Conservation (phyloP, 345 rosid species). For the Eucalyptus dawsonii region DNA sequence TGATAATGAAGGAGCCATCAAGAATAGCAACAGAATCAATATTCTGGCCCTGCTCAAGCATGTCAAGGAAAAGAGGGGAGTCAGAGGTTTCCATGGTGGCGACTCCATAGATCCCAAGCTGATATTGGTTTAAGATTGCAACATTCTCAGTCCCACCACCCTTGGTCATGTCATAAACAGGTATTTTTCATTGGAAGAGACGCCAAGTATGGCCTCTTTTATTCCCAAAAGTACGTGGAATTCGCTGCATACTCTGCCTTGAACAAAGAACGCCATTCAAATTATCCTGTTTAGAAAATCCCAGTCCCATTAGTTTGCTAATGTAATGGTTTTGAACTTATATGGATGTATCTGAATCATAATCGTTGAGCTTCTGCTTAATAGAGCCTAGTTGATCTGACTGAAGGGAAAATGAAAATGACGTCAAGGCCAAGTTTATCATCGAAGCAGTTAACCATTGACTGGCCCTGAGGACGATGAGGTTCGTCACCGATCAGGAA, state of each 20-base stretch:
- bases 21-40: constrained; percentile 62
- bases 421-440: constrained; percentile 75
- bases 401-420: constrained; percentile 75
- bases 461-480: constrained; percentile 92
- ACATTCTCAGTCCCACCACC: constrained; percentile 29
- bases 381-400: neutral
- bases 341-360: neutral
- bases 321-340: neutral
- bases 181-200: constrained; percentile 4
- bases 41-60: constrained; percentile 48
- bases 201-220: neutral
- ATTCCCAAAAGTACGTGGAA: too few species aligned
- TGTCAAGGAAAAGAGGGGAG: constrained; percentile 47
- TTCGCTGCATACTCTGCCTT: neutral
- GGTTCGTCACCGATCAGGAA: constrained; percentile 17
- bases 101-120: constrained; percentile 24
- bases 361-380: neutral
- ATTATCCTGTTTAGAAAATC: neutral
- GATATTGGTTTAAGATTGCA: too few species aligned
- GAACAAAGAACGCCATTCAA: neutral
- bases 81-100: constrained; percentile 66
- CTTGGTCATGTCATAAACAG: constrained; percentile 89
- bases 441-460: constrained; percentile 92
- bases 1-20: constrained; percentile 77
- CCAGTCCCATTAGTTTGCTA: neutral